Percentiles rank a stretch among this genome's conserved stretches.
phyloP scores from a whole-genome alignment of 2,329 filamentous ascomycete species.

The Dothidotthia symphoricarpi region DNA sequence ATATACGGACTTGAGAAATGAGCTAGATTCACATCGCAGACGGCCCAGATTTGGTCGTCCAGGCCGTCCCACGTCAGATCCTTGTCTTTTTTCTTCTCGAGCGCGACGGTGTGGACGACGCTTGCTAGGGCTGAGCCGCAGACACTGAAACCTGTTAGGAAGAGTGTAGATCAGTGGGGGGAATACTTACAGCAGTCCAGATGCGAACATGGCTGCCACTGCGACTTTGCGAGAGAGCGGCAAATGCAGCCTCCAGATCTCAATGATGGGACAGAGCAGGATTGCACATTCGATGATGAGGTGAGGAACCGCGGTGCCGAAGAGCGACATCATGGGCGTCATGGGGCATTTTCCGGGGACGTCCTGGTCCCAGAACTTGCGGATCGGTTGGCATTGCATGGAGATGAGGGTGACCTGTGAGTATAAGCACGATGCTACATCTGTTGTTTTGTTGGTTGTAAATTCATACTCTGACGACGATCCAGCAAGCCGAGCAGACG shows the following conservation, averaged over 20 bases:
- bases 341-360: constrained; percentile 16
- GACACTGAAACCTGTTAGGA: constrained; percentile 5
- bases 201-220: constrained; percentile 20
- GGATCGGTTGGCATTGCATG: constrained; percentile 20
- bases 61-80: constrained; percentile 25
- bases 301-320: constrained; percentile 17
- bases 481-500: constrained; percentile 12
- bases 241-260: constrained; percentile 19
- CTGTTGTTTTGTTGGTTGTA: background rate
- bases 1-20: constrained; percentile 17
- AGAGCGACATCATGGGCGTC: constrained; percentile 20
- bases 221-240: constrained; percentile 16
- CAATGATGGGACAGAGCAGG: constrained; percentile 19
- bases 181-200: constrained; percentile 13
- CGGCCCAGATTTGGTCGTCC: constrained; percentile 25
- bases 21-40: constrained; percentile 26
- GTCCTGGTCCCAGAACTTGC: constrained; percentile 19
- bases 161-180: background rate
- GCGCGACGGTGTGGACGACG: constrained; percentile 15
- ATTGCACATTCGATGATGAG: constrained; percentile 25
- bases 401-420: constrained; percentile 15
- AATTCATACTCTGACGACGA: constrained; percentile 19
- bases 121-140: constrained; percentile 20
- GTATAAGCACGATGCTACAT: constrained; percentile 1
- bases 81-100: constrained; percentile 10